Evolutionary conservation across 768 basidiomycete genomes (phyloP), one percentile per base, ranked within the genome.

Genomic region (Lactarius vividus): DNA sequence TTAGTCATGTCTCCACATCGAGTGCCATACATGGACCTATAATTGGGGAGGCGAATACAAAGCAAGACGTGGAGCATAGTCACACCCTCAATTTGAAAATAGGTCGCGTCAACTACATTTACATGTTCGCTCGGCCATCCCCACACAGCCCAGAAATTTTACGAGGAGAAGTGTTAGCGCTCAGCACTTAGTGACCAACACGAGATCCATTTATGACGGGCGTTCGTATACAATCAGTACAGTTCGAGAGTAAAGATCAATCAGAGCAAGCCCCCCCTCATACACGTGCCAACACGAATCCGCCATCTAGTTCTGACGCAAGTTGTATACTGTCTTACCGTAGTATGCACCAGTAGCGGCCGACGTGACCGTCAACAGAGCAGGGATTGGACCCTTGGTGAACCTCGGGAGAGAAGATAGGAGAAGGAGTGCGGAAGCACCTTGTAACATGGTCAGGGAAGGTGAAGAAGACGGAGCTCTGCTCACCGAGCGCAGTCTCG

Each of bases 361-460:
- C 7, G 88, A 85, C 10, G 88, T 84, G 44, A 84, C 72, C 11
- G 88, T 80, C 29, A 92, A 77, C 53, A 84, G 66, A 7, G 78
- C 77, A 11, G 90, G 90, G 3, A 92, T 80, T 4, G 90, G 89
- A 1, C 88, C 89, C 73, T 90, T 91, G 37, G 81, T 71, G 58
- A 84, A 74, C 53, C 91, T 84, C 4, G 91, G 91, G 52, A 88
- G 70, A 11, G 91, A 91, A 3, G 90, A 91, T 23, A 89, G 74
- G 62, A 91, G 76, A 31, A 92, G 81, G 3, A 92, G 71, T 9
- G 86, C 86, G 52, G 90, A 92, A 5, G 91, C 88, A 72, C 87
- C 90, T 91, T 33, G 3, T 3, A 15, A 26, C 29, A 9, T 31
- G 15, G 6, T 33, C n/a, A 26, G 57, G 33, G 16, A 28, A 26